Evolutionary conservation across 176 grass and related monocot genomes (phyloP), one percentile per base, ranked within the genome.

Genomic region (Stipa capillata): DNA sequence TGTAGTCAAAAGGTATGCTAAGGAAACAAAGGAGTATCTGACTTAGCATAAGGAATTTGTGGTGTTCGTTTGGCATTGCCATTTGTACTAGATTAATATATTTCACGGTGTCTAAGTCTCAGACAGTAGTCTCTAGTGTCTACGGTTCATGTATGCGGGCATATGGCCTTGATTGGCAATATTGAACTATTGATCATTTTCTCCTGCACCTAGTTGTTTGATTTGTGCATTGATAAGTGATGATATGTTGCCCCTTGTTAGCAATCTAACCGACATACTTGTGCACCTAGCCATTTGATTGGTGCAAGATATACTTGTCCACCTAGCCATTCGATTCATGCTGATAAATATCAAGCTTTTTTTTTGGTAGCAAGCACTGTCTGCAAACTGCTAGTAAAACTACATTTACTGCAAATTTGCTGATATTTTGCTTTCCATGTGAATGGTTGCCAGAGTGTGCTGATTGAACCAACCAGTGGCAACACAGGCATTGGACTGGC

Each of bases 401-500:
- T 59, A 40, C 0, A 23, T 54, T 77, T 28, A 12, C 54, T 57
- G 15, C 29, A 33, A 34, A 56, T 53, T 50, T 65, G n/a, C 69
- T 85, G 57, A 71, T 69, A 17, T 80, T 77, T 74, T 63, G 1
- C 23, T 85, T 69, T 76, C 18, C 14, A 29, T 67, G 0, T 65
- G 4, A 25, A 65, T 77, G 62, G 17, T 69, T 79, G 4, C 27
- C 86, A 94, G 95, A 98, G 95, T 66, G 90, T 94, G 24, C 84
- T 98, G 69, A 98, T 98, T 61, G 95, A 98, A 52, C 85, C 95
- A 8, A 98, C 95, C 16, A 92, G 95, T 76, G 95, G 95, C 32
- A 94, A 94, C 80, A 97, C 95, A 10, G 95, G 95, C 52, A 94
- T 97, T 82, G 95, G 91, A 9, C 79, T 97, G 33, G 95, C 95